These are phyloP conservation scores for Globisporangium splendens DNA, from an alignment of 352 stramenopile species.

Conservation along the genomic window DNA sequence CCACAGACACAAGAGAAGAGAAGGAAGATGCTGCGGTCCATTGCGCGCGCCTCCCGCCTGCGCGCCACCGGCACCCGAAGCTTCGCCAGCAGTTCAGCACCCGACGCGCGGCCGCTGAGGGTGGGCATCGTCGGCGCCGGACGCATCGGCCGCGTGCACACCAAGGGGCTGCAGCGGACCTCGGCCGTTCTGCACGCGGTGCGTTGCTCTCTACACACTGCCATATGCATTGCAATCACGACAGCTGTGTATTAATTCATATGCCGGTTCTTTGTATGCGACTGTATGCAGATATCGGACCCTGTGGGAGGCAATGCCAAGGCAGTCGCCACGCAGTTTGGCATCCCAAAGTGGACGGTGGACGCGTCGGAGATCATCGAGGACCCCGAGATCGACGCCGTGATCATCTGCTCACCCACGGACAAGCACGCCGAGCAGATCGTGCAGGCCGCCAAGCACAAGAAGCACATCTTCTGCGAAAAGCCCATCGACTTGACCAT, in stretches of 20 bases:
- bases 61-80: background rate
- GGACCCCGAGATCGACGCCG: conserved; percentile 92
- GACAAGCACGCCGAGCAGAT: conserved; percentile 94
- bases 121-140: conserved; percentile 70
- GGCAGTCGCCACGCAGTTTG: conserved; percentile 32
- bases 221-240: no score
- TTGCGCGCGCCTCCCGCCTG: no score
- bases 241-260: no score
- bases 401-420: conserved; percentile 96
- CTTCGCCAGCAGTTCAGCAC: background rate
- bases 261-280: no score
- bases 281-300: conserved; percentile 27
- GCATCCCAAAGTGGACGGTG: conserved; percentile 64
- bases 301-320: conserved; percentile 22
- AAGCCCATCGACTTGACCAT: conserved; percentile 6
- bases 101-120: conserved; percentile 19
- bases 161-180: conserved; percentile 26
- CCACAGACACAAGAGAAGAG: background rate
- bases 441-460: conserved; percentile 86
- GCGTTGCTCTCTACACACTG: background rate
- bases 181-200: conserved; percentile 19
- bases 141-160: conserved; percentile 66
- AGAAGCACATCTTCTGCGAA: conserved; percentile 67
- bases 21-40: background rate
- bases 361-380: conserved; percentile 89